phyloP scores from a whole-genome alignment of 2,329 filamentous ascomycete genomes.

The Ilyonectria sp. region DNA sequence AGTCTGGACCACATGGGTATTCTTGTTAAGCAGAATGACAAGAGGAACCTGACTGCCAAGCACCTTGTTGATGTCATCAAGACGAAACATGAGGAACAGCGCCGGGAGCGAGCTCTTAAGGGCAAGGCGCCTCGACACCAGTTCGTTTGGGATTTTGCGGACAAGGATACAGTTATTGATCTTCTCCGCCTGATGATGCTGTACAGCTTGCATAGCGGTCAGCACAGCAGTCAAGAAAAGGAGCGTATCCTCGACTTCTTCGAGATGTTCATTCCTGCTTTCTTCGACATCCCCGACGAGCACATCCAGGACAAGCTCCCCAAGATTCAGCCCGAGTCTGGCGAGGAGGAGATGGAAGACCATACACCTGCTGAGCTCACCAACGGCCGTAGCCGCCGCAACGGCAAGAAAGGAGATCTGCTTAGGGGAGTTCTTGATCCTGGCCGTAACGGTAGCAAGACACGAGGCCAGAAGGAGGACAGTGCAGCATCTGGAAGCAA shows the following conservation, averaged over 20 bases:
- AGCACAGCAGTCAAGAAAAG: slow-evolving; percentile 81
- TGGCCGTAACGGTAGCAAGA: slow-evolving; percentile 78
- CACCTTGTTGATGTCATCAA: slow-evolving; percentile 92
- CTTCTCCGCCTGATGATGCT: slow-evolving; percentile 74
- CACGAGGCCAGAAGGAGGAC: slow-evolving; percentile 82
- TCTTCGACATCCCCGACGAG: slow-evolving; percentile 83
- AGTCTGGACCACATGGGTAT: slow-evolving; percentile 98
- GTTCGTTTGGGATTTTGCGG: slow-evolving; percentile 81
- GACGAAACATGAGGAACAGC: slow-evolving; percentile 92
- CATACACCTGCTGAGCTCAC: slow-evolving; percentile 79
- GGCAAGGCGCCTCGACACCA: slow-evolving; percentile 78
- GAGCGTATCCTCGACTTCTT: slow-evolving; percentile 83
- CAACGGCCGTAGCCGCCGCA: slow-evolving; percentile 77
- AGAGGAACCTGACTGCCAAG: slow-evolving; percentile 91
- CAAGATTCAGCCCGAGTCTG: slow-evolving; percentile 78
- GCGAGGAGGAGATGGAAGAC: slow-evolving; percentile 85
- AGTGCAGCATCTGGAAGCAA: slow-evolving; percentile 85
- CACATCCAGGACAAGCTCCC: slow-evolving; percentile 76
- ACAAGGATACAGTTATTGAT: slow-evolving; percentile 77
- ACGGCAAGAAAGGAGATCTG: slow-evolving; percentile 84
- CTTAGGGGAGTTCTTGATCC: slow-evolving; percentile 90
- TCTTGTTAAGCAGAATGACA: slow-evolving; percentile 88
- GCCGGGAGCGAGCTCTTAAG: slow-evolving; percentile 77
- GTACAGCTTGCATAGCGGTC: slow-evolving; percentile 77
- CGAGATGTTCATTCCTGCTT: slow-evolving; percentile 81